phyloP scores from a whole-genome alignment of 1,139 yeast species.

The Debaryomyces sp. region DNA sequence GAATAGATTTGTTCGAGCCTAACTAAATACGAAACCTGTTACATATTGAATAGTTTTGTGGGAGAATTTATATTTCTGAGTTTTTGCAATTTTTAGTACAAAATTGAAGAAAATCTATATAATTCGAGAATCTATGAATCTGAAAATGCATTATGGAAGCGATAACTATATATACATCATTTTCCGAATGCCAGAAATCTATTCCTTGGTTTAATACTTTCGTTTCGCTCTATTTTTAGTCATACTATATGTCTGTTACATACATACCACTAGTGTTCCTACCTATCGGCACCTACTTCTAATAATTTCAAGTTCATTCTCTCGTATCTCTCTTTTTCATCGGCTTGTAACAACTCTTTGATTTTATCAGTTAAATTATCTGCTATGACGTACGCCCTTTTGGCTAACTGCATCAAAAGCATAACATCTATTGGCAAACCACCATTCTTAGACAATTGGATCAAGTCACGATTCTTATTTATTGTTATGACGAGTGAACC shows the following conservation, averaged over 20 bases:
- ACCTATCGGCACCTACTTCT: slow-evolving; percentile 43
- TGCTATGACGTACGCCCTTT: slow-evolving; percentile 66
- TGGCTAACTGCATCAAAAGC: slow-evolving; percentile 68
- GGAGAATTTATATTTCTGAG: neutral
- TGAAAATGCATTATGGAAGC: neutral
- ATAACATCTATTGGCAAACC: slow-evolving; percentile 84
- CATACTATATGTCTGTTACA: neutral
- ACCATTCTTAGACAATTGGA: slow-evolving; percentile 89
- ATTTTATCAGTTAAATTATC: slow-evolving; percentile 67
- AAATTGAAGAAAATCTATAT: neutral
- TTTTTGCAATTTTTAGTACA: neutral
- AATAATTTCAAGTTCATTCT: slow-evolving; percentile 33
- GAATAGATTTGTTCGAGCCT: too few species aligned
- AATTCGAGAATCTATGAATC: neutral
- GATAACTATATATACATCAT: neutral
- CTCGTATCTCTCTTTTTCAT: slow-evolving; percentile 44
- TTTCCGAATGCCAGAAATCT: neutral
- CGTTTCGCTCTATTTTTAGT: neutral
- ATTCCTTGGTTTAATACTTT: neutral
- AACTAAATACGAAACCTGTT: too few species aligned
- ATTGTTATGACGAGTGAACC: slow-evolving; percentile 84
- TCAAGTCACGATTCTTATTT: slow-evolving; percentile 86
- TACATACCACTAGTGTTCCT: slow-evolving; percentile 2
- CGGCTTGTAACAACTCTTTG: slow-evolving; percentile 55
- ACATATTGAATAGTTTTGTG: too few species aligned